These are phyloP conservation scores for Passiflora organensis DNA, from an alignment of 345 rosid genomes.

Conservation along the genomic window DNA sequence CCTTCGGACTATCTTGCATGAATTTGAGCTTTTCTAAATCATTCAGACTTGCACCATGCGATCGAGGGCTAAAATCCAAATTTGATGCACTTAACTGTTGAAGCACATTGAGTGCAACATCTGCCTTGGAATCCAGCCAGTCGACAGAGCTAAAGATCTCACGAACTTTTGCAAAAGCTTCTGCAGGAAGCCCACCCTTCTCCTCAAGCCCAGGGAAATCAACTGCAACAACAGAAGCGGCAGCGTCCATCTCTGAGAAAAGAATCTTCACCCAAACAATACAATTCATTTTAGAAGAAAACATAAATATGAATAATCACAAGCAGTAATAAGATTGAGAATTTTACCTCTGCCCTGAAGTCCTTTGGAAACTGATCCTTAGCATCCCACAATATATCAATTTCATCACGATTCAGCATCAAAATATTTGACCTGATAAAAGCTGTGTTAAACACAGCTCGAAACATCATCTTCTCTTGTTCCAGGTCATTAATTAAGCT, in stretches of 20 bases:
- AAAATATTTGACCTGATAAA: constrained; percentile 91
- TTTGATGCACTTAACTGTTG: constrained; percentile 63
- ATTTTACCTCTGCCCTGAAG: constrained; percentile 85
- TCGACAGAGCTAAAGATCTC: constrained; percentile 81
- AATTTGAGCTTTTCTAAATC: constrained; percentile 25
- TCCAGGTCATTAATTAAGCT: constrained; percentile 72
- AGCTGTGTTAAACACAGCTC: constrained; percentile 85
- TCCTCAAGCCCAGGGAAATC: constrained; percentile 67
- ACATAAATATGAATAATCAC: constrained; percentile 4
- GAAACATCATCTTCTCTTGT: constrained; percentile 72
- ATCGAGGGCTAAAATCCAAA: constrained; percentile 34
- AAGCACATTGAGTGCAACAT: constrained; percentile 67
- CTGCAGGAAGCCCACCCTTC: constrained; percentile 80
- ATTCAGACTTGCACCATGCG: constrained; percentile 32
- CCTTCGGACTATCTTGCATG: constrained; percentile 28
- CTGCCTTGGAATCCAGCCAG: constrained; percentile 66
- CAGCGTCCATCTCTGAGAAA: constrained; percentile 91
- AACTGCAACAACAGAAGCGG: constrained; percentile 54
- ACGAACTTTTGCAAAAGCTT: constrained; percentile 88
- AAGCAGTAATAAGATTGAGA: constrained; percentile 8
- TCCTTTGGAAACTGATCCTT: constrained; percentile 79
- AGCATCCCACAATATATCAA: constrained; percentile 76
- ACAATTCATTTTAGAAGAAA: constrained; percentile 20
- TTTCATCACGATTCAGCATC: constrained; percentile 88
- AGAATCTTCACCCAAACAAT: constrained; percentile 60